Percentiles rank a stretch among this genome's conserved stretches.
Evolutionary conservation across 1,284 basidiomycete species (phyloP).

Genomic region (Cryptococcus amylolentus): DNA sequence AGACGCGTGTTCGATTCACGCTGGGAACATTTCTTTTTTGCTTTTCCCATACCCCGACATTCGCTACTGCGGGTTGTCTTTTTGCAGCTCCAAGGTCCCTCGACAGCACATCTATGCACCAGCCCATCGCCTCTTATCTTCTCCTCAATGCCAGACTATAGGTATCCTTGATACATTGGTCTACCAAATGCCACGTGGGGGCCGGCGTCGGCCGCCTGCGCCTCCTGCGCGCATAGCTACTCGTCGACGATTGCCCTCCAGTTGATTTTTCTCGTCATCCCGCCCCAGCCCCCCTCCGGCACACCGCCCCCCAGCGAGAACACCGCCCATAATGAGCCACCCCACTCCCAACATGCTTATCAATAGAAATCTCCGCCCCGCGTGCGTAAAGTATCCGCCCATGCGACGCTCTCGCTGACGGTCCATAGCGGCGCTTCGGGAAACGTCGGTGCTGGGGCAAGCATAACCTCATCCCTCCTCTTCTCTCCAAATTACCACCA

Average conservation of each 20-base stretch:
- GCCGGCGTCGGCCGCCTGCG: neutral
- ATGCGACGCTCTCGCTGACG: neutral
- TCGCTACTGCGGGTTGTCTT: neutral
- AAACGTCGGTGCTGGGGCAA: constrained; percentile 33
- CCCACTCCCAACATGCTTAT: constrained; percentile 12
- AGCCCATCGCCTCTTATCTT: neutral
- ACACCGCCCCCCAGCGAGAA: constrained; percentile 10
- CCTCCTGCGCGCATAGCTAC: neutral
- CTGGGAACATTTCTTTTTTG: constrained; percentile 15
- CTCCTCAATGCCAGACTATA: no score
- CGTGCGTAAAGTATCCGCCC: constrained; percentile 22
- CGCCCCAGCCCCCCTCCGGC: constrained; percentile 3
- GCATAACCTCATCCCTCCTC: constrained; percentile 23
- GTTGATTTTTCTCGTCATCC: neutral
- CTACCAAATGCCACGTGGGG: no score
- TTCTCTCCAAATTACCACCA: constrained; percentile 24
- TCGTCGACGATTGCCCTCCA: neutral
- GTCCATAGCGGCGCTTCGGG: constrained; percentile 27
- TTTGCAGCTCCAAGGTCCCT: neutral
- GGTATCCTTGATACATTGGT: neutral
- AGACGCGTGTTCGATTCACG: constrained; percentile 21
- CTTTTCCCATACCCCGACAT: constrained; percentile 3
- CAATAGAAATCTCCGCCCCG: constrained; percentile 37
- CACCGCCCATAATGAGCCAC: constrained; percentile 7
- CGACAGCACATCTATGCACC: neutral